A percentile compares a stretch with the other conserved stretches of the same genome.
These are phyloP conservation scores for Floccularia luteovirens DNA, from an alignment of 768 basidiomycete species.

Conservation along the genomic window DNA sequence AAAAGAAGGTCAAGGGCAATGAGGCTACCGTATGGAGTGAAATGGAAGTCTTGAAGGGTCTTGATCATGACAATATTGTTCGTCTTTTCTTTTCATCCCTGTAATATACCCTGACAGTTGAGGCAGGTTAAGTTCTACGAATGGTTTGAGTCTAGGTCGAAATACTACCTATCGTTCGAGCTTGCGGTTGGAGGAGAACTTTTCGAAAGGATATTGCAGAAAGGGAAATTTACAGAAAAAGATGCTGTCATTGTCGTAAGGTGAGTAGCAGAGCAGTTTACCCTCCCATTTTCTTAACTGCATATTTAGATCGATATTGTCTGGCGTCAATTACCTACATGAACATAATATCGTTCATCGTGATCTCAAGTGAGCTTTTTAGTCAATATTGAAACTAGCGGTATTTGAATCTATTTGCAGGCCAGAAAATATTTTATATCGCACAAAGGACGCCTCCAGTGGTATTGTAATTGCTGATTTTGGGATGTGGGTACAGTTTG, in stretches of 20 bases:
- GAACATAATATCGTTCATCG: slow-evolving; percentile 92
- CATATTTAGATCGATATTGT: slow-evolving; percentile 60
- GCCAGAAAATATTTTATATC: slow-evolving; percentile 95
- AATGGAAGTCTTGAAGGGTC: slow-evolving; percentile 85
- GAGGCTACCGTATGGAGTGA: slow-evolving; percentile 86
- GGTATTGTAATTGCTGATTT: slow-evolving; percentile 95
- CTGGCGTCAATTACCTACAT: slow-evolving; percentile 86
- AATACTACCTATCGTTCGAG: slow-evolving; percentile 95
- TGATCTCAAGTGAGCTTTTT: slow-evolving; percentile 71
- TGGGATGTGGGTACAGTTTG: slow-evolving; percentile 63
- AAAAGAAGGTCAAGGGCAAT: slow-evolving; percentile 93
- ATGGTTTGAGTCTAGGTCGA: slow-evolving; percentile 90
- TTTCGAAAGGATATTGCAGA: slow-evolving; percentile 79
- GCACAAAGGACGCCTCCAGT: slow-evolving; percentile 67
- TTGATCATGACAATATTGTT: slow-evolving; percentile 91
- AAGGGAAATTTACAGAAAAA: slow-evolving; percentile 89
- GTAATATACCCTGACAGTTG: not conserved
- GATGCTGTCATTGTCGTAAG: slow-evolving; percentile 77
- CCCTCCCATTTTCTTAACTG: not conserved
- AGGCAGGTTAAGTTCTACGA: slow-evolving; percentile 89
- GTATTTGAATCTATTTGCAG: slow-evolving; percentile 23
- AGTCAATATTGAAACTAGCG: not conserved
- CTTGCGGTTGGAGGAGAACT: slow-evolving; percentile 92
- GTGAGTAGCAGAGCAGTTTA: slow-evolving; percentile 28
- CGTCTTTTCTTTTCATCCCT: slow-evolving; percentile 14